Evolutionary conservation across 495 filamentous ascomycete genomes (phyloP).

Genomic region (Choiromyces venosus): DNA sequence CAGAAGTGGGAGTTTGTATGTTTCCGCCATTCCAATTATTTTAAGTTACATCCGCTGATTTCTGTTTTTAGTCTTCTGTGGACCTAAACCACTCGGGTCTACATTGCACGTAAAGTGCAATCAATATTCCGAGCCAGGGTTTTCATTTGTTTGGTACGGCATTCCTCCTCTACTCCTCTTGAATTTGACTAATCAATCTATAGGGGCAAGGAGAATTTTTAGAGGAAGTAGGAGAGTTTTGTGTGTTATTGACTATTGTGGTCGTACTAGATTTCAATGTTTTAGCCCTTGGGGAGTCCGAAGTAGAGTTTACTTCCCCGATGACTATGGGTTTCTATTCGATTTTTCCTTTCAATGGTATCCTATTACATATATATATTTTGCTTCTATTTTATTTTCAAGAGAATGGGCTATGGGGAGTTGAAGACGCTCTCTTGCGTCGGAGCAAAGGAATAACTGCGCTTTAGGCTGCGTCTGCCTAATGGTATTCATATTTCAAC

Average conservation of each 20-base stretch:
- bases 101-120: constrained; percentile 69
- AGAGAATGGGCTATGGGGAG: background rate
- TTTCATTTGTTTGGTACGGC: constrained; percentile 27
- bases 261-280: background rate
- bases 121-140: constrained; percentile 66
- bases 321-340: constrained; percentile 7
- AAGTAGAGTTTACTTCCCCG: background rate
- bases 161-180: background rate
- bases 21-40: constrained; percentile 6
- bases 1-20: constrained; percentile 64
- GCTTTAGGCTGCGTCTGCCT: background rate
- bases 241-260: constrained; percentile 5
- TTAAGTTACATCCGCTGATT: background rate
- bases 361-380: constrained; percentile 3
- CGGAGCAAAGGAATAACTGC: background rate
- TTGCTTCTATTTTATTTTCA: background rate
- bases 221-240: constrained; percentile 19
- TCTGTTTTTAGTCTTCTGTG: constrained; percentile 57
- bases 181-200: constrained; percentile 37
- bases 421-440: background rate
- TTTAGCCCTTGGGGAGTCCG: background rate
- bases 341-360: constrained; percentile 10
- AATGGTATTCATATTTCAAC: background rate
- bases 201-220: constrained; percentile 78
- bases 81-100: constrained; percentile 64